Conservation (phyloP, 164 flowering plant genomes). For the Piper betle region DNA sequence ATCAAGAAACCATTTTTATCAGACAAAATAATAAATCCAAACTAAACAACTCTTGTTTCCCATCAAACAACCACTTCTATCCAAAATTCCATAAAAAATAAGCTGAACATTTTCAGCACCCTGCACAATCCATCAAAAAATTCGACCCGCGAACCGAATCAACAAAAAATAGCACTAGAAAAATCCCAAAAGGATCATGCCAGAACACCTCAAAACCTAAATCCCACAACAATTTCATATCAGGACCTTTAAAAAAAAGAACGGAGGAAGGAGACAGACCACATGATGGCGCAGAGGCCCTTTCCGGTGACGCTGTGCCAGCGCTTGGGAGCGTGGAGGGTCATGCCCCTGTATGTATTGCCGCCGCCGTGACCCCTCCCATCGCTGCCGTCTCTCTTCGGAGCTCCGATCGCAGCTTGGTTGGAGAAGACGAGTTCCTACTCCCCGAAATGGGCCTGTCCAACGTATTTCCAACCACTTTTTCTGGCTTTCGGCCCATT, state of each 20-base stretch:
- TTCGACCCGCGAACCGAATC: background rate
- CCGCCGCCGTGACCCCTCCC: conserved; percentile 61
- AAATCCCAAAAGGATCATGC: no score
- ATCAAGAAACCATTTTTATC: no score
- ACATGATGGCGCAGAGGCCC: conserved; percentile 85
- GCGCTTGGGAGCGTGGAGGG: conserved; percentile 68
- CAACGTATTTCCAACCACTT: no score
- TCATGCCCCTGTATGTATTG: conserved; percentile 58
- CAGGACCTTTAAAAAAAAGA: background rate
- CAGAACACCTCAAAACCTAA: no score
- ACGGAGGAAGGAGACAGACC: conserved; percentile 23
- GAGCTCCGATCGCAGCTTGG: no score
- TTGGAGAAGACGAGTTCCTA: no score
- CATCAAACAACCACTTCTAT: background rate
- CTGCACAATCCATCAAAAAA: background rate
- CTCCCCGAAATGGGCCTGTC: no score
- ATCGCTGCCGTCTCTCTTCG: conserved; percentile 9
- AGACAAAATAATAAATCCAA: no score
- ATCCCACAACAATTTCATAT: background rate
- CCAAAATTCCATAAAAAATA: background rate
- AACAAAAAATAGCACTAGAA: no score
- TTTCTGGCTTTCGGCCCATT: no score
- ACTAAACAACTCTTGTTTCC: background rate
- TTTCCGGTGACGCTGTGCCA: conserved; percentile 78
- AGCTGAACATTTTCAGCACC: background rate